These are phyloP conservation scores for Trametes meyenii DNA, from an alignment of 768 basidiomycete species.

Conservation along the genomic window DNA sequence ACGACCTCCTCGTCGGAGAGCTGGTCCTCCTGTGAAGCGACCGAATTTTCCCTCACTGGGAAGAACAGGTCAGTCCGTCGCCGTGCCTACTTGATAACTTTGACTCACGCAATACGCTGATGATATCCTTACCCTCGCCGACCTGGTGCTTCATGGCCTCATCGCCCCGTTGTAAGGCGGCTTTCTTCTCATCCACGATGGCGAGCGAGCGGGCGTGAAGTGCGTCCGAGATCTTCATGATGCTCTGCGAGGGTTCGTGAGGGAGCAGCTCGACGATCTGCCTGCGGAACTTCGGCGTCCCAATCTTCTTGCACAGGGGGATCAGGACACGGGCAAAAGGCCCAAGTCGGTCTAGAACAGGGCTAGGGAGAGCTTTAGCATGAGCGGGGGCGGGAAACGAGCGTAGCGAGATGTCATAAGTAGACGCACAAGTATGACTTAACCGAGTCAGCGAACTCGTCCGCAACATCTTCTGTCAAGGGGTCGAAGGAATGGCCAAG, in stretches of 20 bases:
- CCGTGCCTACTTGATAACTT: not conserved
- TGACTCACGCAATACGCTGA: slow-evolving; percentile 48
- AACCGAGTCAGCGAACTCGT: slow-evolving; percentile 11
- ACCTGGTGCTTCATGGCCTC: slow-evolving; percentile 36
- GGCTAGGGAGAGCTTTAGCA: not conserved
- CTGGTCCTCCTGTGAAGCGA: slow-evolving; percentile 22
- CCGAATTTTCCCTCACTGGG: slow-evolving; percentile 41
- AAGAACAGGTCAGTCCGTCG: not conserved
- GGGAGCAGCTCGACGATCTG: slow-evolving; percentile 38
- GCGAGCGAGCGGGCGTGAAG: slow-evolving; percentile 39
- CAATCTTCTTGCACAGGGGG: slow-evolving; percentile 18
- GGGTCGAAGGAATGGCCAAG: slow-evolving; percentile 42
- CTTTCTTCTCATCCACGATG: slow-evolving; percentile 42
- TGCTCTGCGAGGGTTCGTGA: slow-evolving; percentile 32
- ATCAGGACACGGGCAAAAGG: not conserved
- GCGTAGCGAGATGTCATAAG: not conserved
- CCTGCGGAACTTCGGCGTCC: slow-evolving; percentile 34
- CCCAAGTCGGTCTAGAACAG: not conserved
- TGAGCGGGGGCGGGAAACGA: not conserved
- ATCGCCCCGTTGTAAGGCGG: slow-evolving; percentile 38
- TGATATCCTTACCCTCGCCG: slow-evolving; percentile 46
- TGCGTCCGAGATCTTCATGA: slow-evolving; percentile 38
- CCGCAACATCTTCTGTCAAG: slow-evolving; percentile 35
- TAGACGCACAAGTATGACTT: slow-evolving; percentile 33
- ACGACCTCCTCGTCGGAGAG: slow-evolving; percentile 37